Base-by-base conservation (phyloP, 2,329 filamentous ascomycete genomes). In the Colletotrichum simmondsii region DNA sequence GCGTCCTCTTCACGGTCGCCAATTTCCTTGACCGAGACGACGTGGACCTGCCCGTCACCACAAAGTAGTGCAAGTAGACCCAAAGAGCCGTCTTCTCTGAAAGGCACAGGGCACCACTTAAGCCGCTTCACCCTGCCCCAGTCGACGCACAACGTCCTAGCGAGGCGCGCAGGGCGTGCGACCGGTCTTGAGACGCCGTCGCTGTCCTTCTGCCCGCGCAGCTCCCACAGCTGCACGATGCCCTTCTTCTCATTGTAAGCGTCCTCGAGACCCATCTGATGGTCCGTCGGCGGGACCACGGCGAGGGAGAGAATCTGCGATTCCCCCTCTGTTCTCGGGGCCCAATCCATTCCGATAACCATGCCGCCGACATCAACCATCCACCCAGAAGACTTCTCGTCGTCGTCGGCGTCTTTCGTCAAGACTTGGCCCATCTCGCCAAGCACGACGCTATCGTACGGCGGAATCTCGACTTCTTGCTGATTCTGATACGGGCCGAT, bases 341-440 rank as follows among this genome's bases (percentile, higher is more conserved):
- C 87, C 89, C 89, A 91, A 59, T 84, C 85, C 79, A 91, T 85
- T 30, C 85, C 82, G 5, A 87, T 79, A 5, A 89, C 85, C 16
- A 90, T 83, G 62, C 89, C 89, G 12, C 87, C 88, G 0, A 85
- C 82, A 71, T 91, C 87, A 16, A 91, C 76, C 75, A 90, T 80
- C 87, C 87, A 90, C 4, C 87, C 88, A 79, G 75, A 83, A 75
- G 76, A 77, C 32, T 74, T 62, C n/a, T 78, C 79, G 37, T 73
- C 67, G 12, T 75, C 70, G 7, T 71, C 61, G 2, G 75, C 64
- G n/a, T 81, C 76, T 11, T 77, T 72, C 5, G 79, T 75, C 24
- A 80, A 74, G 0, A 81, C 79, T 10, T 83, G 59, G 0, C 81
- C 81, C 0, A 76, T 75, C 8, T 81, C 77, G 2, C 78, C 78